Conservation (phyloP, 1,139 yeast genomes). For the Yamadazyma jaroonii region DNA sequence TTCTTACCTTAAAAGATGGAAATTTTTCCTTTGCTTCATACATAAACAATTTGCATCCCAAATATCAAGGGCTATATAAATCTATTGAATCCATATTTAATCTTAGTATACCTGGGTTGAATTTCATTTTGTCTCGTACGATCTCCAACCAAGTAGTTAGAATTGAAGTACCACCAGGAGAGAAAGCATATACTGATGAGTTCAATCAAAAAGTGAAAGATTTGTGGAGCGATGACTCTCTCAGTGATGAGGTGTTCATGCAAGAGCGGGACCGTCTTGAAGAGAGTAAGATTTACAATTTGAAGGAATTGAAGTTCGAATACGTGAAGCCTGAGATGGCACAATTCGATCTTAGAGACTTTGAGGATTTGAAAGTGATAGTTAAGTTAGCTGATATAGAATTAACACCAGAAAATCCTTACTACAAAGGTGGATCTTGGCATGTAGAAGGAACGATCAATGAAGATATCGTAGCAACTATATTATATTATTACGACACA, state of each 20-base stretch:
- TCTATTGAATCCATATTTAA: slow-evolving; percentile 30
- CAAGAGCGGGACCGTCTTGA: neutral
- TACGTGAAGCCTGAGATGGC: slow-evolving; percentile 15
- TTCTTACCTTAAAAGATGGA: slow-evolving; percentile 11
- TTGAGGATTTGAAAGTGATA: slow-evolving; percentile 31
- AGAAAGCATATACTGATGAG: slow-evolving; percentile 13
- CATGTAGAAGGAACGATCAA: slow-evolving; percentile 44
- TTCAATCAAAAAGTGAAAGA: neutral
- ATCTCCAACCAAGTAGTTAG: slow-evolving; percentile 19
- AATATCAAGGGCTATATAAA: slow-evolving; percentile 21
- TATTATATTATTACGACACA: slow-evolving; percentile 40
- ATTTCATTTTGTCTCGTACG: slow-evolving; percentile 23
- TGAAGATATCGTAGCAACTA: slow-evolving; percentile 44
- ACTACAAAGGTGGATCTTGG: slow-evolving; percentile 43
- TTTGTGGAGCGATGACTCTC: neutral
- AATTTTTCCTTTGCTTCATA: slow-evolving; percentile 25
- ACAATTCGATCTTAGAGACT: slow-evolving; percentile 17
- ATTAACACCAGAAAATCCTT: slow-evolving; percentile 40
- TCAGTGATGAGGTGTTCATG: neutral
- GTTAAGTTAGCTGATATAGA: slow-evolving; percentile 42
- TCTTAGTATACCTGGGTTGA: slow-evolving; percentile 28
- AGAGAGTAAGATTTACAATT: slow-evolving; percentile 9
- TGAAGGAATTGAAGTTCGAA: neutral
- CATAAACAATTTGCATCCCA: slow-evolving; percentile 40
- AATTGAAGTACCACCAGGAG: slow-evolving; percentile 15